Evolutionary conservation across 768 basidiomycete species (phyloP).

Genomic region (Chalciporus pseudorubinellus): DNA sequence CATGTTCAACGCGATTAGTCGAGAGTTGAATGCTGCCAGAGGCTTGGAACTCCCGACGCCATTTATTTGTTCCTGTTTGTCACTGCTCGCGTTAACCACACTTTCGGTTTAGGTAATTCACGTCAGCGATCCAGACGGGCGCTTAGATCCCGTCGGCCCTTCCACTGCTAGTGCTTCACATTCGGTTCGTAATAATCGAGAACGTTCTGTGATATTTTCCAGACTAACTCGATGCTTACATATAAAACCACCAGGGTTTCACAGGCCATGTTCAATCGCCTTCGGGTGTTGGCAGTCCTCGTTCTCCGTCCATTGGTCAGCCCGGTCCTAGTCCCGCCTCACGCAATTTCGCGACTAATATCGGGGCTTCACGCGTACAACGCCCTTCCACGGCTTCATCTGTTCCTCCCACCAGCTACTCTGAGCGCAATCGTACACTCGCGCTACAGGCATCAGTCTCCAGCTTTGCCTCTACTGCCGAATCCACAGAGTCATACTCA

Average conservation of each 20-base stretch:
- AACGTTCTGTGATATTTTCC: constrained; percentile 9
- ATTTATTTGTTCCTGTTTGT: constrained; percentile 12
- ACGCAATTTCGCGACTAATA: constrained; percentile 12
- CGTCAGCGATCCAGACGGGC: constrained; percentile 10
- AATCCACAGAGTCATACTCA: neutral
- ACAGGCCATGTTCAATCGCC: neutral
- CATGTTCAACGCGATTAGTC: neutral
- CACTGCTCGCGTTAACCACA: constrained; percentile 5
- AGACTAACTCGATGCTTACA: constrained; percentile 11
- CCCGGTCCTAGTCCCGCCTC: neutral
- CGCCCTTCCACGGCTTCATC: constrained; percentile 12
- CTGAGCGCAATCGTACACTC: constrained; percentile 9
- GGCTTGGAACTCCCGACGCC: neutral
- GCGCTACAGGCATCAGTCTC: constrained; percentile 8
- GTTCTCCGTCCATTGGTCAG: neutral
- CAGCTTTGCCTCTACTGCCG: neutral
- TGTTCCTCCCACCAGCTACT: constrained; percentile 22
- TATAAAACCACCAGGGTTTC: constrained; percentile 20
- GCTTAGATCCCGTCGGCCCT: constrained; percentile 16
- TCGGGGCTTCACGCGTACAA: neutral
- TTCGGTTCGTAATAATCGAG: constrained; percentile 19
- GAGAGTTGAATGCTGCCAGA: neutral
- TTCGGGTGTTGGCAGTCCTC: constrained; percentile 2
- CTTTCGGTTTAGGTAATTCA: constrained; percentile 31
- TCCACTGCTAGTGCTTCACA: constrained; percentile 9